Conservation (phyloP, 495 filamentous ascomycete species). For the Usnea hakonensis region DNA sequence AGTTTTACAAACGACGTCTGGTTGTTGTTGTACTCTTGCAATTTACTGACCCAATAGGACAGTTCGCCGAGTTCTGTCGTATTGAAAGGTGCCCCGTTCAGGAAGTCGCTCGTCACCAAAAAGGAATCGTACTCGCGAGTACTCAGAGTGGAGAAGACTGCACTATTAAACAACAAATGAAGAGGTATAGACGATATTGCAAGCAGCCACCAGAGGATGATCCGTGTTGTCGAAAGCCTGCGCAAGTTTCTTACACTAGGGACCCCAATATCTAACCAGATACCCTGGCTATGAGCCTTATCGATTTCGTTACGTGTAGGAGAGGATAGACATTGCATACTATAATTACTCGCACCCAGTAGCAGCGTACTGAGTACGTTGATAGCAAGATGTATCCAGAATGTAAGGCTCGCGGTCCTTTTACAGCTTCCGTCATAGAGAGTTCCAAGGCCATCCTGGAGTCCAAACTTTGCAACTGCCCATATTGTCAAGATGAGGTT, state of each 20-base stretch:
- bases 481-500: constrained; percentile 12
- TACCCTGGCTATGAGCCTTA: too few relatives aligned
- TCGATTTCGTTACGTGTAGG: too few relatives aligned
- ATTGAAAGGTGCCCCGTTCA: constrained; percentile 21
- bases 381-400: background rate
- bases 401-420: background rate
- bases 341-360: background rate
- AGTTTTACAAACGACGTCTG: background rate
- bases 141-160: background rate
- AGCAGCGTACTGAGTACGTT: background rate
- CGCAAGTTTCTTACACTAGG: too few relatives aligned
- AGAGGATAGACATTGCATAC: background rate
- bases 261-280: too few relatives aligned
- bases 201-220: too few relatives aligned
- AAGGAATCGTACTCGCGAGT: constrained; percentile 27
- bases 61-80: too few relatives aligned
- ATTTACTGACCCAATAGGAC: background rate
- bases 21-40: constrained; percentile 4
- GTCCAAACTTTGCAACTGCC: too few relatives aligned
- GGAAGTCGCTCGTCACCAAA: constrained; percentile 30
- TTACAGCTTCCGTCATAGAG: background rate
- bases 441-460: background rate
- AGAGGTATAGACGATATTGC: too few relatives aligned
- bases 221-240: too few relatives aligned
- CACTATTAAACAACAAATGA: background rate